Evolutionary conservation across 2,329 filamentous ascomycete genomes (phyloP).

Genomic region (Microcyclosporella mali): DNA sequence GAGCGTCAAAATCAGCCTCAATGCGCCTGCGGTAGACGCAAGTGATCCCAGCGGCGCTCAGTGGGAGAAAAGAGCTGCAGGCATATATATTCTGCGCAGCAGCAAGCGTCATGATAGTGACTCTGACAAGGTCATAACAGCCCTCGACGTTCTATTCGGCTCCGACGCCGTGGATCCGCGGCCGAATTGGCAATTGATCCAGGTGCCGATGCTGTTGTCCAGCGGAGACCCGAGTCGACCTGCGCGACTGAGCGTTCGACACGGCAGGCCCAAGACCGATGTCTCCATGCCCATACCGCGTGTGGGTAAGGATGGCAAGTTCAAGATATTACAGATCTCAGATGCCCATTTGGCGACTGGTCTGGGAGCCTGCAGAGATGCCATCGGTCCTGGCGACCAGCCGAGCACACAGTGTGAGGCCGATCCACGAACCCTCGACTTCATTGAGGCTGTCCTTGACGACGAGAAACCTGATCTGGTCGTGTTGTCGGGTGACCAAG

Average conservation of each 20-base stretch:
- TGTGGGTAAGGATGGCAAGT: conserved; percentile 82
- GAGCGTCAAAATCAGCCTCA: conserved; percentile 67
- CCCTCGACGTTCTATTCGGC: conserved; percentile 80
- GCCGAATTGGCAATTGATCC: conserved; percentile 73
- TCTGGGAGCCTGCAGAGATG: conserved; percentile 75
- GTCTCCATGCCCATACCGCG: conserved; percentile 57
- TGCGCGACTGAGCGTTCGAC: conserved; percentile 70
- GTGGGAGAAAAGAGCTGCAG: conserved; percentile 73
- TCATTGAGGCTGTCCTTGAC: conserved; percentile 74
- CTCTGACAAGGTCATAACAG: conserved; percentile 67
- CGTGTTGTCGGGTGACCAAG: conserved; percentile 85
- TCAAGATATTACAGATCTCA: conserved; percentile 96
- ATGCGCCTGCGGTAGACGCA: conserved; percentile 58
- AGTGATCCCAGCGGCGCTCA: conserved; percentile 52
- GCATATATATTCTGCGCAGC: conserved; percentile 76
- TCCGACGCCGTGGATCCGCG: conserved; percentile 87
- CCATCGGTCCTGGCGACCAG: conserved; percentile 50
- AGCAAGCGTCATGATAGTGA: conserved; percentile 68
- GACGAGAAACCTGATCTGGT: conserved; percentile 92
- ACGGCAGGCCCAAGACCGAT: conserved; percentile 59
- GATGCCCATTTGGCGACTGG: conserved; percentile 92
- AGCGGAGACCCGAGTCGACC: conserved; percentile 56
- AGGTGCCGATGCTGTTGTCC: conserved; percentile 66
- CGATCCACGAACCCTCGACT: conserved; percentile 84
- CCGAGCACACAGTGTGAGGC: conserved; percentile 64